A percentile compares a stretch with the other conserved stretches of the same genome.
Evolutionary conservation across 2,329 filamentous ascomycete species (phyloP).

Genomic region (Sarocladium oryzae): DNA sequence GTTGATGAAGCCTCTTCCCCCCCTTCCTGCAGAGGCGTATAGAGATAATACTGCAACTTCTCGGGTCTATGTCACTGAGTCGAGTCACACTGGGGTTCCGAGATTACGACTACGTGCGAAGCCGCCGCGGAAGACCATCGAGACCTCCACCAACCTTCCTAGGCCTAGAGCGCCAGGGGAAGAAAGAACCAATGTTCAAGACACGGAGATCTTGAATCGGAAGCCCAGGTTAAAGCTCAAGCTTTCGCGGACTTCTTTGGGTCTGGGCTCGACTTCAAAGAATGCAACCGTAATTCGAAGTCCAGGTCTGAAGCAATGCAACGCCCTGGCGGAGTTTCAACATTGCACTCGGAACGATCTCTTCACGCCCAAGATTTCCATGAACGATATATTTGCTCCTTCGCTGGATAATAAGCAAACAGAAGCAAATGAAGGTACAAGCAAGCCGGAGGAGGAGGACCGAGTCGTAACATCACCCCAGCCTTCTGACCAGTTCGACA

Average conservation of each 20-base stretch:
- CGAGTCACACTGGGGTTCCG: not conserved
- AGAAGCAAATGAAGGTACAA: too few relatives aligned
- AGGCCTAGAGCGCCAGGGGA: conserved; percentile 10
- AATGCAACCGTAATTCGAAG: conserved; percentile 15
- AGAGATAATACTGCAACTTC: not conserved
- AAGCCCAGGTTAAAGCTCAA: conserved; percentile 26
- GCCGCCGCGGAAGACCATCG: not conserved
- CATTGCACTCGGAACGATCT: conserved; percentile 14
- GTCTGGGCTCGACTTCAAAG: conserved; percentile 13
- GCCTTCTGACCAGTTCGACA: conserved; percentile 28
- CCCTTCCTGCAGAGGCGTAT: conserved; percentile 27
- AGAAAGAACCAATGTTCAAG: conserved; percentile 2
- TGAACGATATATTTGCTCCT: conserved; percentile 12
- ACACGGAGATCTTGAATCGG: not conserved
- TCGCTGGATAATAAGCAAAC: not conserved
- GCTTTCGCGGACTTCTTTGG: conserved; percentile 23
- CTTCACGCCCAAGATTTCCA: conserved; percentile 11
- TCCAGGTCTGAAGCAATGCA: conserved; percentile 25
- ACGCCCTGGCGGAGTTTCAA: conserved; percentile 24
- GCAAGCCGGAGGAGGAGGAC: not conserved
- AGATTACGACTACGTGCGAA: not conserved
- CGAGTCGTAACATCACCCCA: conserved; percentile 15
- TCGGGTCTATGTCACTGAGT: conserved; percentile 6
- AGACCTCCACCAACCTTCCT: not conserved
- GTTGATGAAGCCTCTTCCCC: conserved; percentile 46